These are phyloP conservation scores for Elongisporangium senticosum DNA, from an alignment of 352 stramenopile genomes.

Conservation along the genomic window DNA sequence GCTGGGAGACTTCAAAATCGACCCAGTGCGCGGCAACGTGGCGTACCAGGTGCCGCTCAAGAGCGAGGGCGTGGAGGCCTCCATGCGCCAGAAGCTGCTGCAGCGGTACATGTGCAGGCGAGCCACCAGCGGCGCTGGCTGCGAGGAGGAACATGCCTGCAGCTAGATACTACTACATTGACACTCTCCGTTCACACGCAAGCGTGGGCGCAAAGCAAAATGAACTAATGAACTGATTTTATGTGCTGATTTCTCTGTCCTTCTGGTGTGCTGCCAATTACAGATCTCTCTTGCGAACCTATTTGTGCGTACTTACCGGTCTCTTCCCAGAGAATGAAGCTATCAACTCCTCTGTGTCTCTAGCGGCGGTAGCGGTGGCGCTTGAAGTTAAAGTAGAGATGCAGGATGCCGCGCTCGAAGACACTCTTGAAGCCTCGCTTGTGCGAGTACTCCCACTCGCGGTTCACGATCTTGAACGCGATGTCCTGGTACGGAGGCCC, in stretches of 20 bases:
- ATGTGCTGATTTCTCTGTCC: not conserved
- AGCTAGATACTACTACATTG: not conserved
- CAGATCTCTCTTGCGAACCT: no score
- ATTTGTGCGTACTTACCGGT: no score
- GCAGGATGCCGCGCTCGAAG: slow-evolving; percentile 97
- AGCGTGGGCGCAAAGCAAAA: not conserved
- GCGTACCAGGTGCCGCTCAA: slow-evolving; percentile 93
- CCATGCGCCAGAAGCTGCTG: slow-evolving; percentile 66
- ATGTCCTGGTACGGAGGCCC: slow-evolving; percentile 99
- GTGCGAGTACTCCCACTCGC: slow-evolving; percentile 96
- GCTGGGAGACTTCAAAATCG: slow-evolving; percentile 91
- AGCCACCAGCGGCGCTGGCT: slow-evolving; percentile 14
- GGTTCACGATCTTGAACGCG: slow-evolving; percentile 99
- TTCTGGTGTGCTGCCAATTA: no score
- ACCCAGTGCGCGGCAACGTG: slow-evolving; percentile 85
- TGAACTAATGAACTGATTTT: not conserved
- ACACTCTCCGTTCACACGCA: not conserved
- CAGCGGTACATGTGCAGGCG: slow-evolving; percentile 34
- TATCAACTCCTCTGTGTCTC: not conserved
- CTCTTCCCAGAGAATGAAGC: no score
- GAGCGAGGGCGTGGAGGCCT: slow-evolving; percentile 71
- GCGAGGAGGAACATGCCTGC: not conserved
- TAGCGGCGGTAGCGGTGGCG: slow-evolving; percentile 96
- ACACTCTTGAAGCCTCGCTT: slow-evolving; percentile 97
- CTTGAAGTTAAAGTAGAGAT: slow-evolving; percentile 99